A percentile compares a stretch with the other conserved stretches of the same genome.
Conservation (phyloP, 768 basidiomycete species). For the Collybia nuda region DNA sequence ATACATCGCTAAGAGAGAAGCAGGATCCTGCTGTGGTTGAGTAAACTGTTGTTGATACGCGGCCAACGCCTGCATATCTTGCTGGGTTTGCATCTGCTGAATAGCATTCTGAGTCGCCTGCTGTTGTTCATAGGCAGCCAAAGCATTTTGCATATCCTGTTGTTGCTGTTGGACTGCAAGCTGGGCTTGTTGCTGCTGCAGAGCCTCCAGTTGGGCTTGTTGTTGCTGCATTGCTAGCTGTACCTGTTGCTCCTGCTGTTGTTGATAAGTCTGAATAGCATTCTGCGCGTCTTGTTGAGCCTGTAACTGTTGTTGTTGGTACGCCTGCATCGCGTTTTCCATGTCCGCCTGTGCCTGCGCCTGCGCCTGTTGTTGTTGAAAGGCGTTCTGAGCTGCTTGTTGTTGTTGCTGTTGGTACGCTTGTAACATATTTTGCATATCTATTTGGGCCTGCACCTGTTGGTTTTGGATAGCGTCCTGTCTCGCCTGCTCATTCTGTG, state of each 20-base stretch:
- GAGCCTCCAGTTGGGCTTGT: conserved; percentile 5
- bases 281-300: conserved; percentile 2
- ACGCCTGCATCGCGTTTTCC: neutral
- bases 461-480: too few species aligned
- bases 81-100: conserved; percentile 11
- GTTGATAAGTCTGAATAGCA: too few species aligned
- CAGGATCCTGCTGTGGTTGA: too few species aligned
- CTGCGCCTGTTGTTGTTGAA: neutral
- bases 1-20: too few species aligned
- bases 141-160: conserved; percentile 7
- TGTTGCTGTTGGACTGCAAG: conserved; percentile 5
- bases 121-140: conserved; percentile 16
- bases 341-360: conserved; percentile 3
- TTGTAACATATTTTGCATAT: neutral
- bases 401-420: conserved; percentile 6
- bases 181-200: too few species aligned
- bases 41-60: conserved; percentile 1
- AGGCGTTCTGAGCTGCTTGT: too few species aligned
- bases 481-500: neutral
- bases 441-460: conserved; percentile 4
- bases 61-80: conserved; percentile 1
- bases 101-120: conserved; percentile 9
- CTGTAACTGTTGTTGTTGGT: conserved; percentile 1
- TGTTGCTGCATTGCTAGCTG: conserved; percentile 6
- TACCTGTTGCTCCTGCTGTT: too few species aligned